A percentile compares a stretch with the other conserved stretches of the same genome.
Conservation (phyloP, 805 yeast species). For the Candida pini region DNA sequence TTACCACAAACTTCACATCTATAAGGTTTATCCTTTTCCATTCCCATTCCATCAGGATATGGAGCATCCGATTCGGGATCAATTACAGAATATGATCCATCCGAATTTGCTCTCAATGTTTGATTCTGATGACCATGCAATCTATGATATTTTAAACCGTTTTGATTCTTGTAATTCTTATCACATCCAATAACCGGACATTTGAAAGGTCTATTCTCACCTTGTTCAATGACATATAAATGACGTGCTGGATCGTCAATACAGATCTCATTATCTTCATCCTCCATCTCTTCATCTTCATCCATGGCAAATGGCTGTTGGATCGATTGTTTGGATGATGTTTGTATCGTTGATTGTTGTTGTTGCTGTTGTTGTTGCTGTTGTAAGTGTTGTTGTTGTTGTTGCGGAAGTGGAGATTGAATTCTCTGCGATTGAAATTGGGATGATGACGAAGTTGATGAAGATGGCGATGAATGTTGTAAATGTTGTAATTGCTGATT, state of each 20-base stretch:
- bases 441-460: conserved; percentile 2
- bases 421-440: conserved; percentile 8
- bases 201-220: conserved; percentile 89
- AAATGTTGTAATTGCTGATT: conserved; percentile 12
- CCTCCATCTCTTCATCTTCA: conserved; percentile 23
- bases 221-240: conserved; percentile 84
- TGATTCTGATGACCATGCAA: conserved; percentile 97
- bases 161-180: conserved; percentile 94
- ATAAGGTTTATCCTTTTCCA: conserved; percentile 97
- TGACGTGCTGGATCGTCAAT: conserved; percentile 97
- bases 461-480: conserved; percentile 2
- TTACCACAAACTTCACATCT: conserved; percentile 98
- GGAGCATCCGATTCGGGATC: conserved; percentile 90
- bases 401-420: conserved; percentile 1
- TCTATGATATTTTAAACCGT: conserved; percentile 93
- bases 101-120: conserved; percentile 81
- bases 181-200: conserved; percentile 99
- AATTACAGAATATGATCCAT: conserved; percentile 86
- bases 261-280: conserved; percentile 44
- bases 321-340: conserved; percentile 22
- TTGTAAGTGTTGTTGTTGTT: conserved; percentile 8
- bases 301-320: conserved; percentile 36
- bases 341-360: conserved; percentile 12
- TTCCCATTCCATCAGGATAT: conserved; percentile 86
- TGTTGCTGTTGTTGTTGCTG: conserved; percentile 15